Base-by-base conservation (phyloP, 2,329 filamentous ascomycete species). In the Hypoxylon sp. region DNA sequence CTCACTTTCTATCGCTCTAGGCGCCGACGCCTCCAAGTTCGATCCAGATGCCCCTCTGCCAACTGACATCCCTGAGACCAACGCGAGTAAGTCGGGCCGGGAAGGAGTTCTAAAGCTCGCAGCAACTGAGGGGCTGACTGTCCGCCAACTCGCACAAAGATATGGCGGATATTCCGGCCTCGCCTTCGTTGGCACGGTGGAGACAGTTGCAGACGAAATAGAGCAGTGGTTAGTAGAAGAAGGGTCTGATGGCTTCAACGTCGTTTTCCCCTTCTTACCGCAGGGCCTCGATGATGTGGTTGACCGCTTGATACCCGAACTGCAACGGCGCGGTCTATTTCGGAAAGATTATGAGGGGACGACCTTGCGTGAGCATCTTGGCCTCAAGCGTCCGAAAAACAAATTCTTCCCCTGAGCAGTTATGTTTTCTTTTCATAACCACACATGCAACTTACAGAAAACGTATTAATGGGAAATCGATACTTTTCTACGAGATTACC, bases 321-420 rank as follows among this genome's bases (percentile, higher is more conserved):
- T 87, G 59, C 84, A 87, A 73, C 79, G 80, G 3, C 80, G 85
- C 26, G 85, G 85, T 0, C 65, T 88, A 1, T 87, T 87, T 74
- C 78, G 86, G 3, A 70, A 80, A 5, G 85, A 88, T 1, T 88
- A 88, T 69, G 78, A 83, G 52, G 86, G 85, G 1, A 81, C 79
- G 0, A 88, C 85, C 1, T 73, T 88, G 71, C 77, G 86, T 44
- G 86, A 88, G 42, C 85, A 88, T 75, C 78, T 88, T 44, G 86
- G 85, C 3, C 80, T 88, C 33, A 81, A 82, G 9, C 77, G 85
- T 22, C 86, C 85, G 0, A 76, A 73, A 51, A 82, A 82, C 26
- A 70, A 65, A 14, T 82, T 82, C 64, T 82, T 82, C 31, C 19
- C 61, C 2, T 71, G 26, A 65, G 8, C 11, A 51, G 2, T n/a